Evolutionary conservation across 768 basidiomycete species (phyloP), one percentile per base, ranked within the genome.

Genomic region (Favolaschia claudopus): DNA sequence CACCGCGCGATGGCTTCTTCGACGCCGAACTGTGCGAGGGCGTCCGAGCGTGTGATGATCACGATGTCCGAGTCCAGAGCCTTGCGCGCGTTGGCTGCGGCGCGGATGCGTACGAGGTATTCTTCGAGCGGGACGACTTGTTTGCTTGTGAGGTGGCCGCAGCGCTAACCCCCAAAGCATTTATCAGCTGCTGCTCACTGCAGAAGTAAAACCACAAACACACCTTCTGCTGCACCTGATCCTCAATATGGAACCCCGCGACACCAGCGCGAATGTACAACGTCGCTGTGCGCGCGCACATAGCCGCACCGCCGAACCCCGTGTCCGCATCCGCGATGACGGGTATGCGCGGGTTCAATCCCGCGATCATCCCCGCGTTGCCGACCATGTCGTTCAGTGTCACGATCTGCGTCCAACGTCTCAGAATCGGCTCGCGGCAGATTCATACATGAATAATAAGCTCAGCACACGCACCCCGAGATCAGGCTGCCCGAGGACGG

Each of bases 271-370:
- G 73, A 22, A 77, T 78, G 62, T 85, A 85, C 48, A 79, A 76
- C 8, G 75, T 77, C 24, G 85, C 76, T 3, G 84, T 85, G 37
- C 83, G 80, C 4, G 83, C 83, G 8, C 84, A 78, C 79, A 82
- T 85, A 1, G 78, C 76, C 24, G 83, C 82, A 19, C 84, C 84
- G 42, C 83, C 82, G 59, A 84, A 84, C 13, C 83, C 83, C 25
- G 84, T 85, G 64, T 85, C 84, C 25, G 84, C 84, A 52, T 85
- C 83, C 12, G 83, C 83, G 64, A 85, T 84, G 40, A 85, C 70
- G 29, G 83, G 83, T 20, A 77, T 70, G 9, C 74, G 69, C 8
- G 82, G 81, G 58, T 81, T 72, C 32, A 85, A 65, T 46, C 79
- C 77, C 57, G 78, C 77, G 64, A 84, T 79, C 81, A 83, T 83